Base-by-base conservation (phyloP, 805 yeast species). In the Ogataea allantospora region DNA sequence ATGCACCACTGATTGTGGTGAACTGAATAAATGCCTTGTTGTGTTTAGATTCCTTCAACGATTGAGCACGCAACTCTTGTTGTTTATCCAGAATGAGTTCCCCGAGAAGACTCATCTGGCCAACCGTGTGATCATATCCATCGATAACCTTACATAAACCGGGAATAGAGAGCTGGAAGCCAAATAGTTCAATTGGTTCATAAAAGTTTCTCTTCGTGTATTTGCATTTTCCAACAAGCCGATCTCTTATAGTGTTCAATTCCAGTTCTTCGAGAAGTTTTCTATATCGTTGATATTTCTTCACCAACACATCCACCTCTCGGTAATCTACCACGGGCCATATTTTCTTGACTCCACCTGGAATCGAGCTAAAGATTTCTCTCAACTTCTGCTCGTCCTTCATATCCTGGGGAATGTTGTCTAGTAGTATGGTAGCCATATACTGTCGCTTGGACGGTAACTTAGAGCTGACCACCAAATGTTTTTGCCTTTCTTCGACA, bases 1-100 rank as follows among this genome's bases (percentile, higher is more conserved):
- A 78, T 0, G 89, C 81, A 1, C 80, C 74, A 3, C 67, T 50
- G 22, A 74, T 75, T 5, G 70, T 65, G 21, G 70, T 65, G 55
- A 88, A 88, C 48, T 75, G 75, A 13, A 88, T 63, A 46, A 88
- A 82, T 0, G 77, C 75, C 41, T 73, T 77, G 34, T 68, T 67
- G 40, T 57, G 48, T 1, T 30, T 24, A 9, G 47, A 32, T 4
- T 19, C 28, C 3, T 40, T 21, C 14, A 38, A 17, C 4, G 43
- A 43, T 1, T 24, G 21, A 1, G 21, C 7, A 7, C 44, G 21
- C 8, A 38, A 35, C 9, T 29, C 27, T 2, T 22, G n/a, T 40
- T 46, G 50, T n/a, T 43, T n/a, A 3, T 12, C 16, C 4, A 30
- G 17, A 9, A 55, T 50, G 7, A 44, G 33, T 6, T 33, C 17